Conservation (phyloP, 805 yeast genomes). For the Lipomyces spencermartinsiae region DNA sequence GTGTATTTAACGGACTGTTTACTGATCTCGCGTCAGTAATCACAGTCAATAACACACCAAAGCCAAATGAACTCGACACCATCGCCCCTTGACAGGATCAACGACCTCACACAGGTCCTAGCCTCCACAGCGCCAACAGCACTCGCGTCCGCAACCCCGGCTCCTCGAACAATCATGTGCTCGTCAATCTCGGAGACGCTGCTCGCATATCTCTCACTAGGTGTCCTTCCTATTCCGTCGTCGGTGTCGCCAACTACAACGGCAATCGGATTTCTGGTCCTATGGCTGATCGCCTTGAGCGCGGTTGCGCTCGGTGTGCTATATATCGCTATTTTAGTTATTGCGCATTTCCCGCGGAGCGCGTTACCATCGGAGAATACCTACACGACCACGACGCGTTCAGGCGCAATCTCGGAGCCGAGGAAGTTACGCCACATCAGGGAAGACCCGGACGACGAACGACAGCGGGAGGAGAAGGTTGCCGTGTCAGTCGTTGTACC, state of each 20-base stretch:
- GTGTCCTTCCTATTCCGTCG: not conserved
- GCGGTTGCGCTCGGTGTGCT: not conserved
- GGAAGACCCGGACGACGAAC: constrained; percentile 3
- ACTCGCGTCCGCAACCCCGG: not conserved
- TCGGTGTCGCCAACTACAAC: not conserved
- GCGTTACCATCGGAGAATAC: constrained; percentile 25
- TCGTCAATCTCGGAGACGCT: not conserved
- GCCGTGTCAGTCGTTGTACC: constrained; percentile 84
- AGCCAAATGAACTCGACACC: not conserved
- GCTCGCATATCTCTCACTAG: constrained; percentile 1
- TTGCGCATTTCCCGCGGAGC: constrained; percentile 36
- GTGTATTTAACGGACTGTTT: not conserved
- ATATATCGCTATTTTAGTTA: constrained; percentile 10
- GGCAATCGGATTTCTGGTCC: not conserved
- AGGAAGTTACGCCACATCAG: constrained; percentile 11
- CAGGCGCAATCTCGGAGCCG: constrained; percentile 13
- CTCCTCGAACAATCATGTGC: not conserved
- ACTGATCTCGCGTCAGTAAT: not conserved
- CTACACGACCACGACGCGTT: constrained; percentile 16
- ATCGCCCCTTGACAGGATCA: not conserved
- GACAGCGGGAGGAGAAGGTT: constrained; percentile 44
- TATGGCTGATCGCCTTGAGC: constrained; percentile 9
- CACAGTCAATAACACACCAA: not conserved
- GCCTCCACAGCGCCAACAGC: not conserved
- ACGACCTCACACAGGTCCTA: not conserved